Evolutionary conservation across 768 basidiomycete genomes (phyloP), one percentile per base, ranked within the genome.

Genomic region (Filobasidium floriforme): DNA sequence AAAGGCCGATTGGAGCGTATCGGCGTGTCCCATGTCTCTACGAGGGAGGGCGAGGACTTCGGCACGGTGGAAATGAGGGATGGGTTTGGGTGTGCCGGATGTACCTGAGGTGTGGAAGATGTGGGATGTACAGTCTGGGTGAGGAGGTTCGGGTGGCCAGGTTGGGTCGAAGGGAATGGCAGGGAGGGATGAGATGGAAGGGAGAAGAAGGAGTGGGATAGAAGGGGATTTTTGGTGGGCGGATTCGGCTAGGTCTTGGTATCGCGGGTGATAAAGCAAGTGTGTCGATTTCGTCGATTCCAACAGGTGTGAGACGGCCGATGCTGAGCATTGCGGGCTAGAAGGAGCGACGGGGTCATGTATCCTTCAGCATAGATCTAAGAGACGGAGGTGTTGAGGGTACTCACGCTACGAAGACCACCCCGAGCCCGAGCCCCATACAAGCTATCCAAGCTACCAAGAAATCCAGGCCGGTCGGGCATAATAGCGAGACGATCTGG

Each of bases 81-180:
- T 76, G 0, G 73, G 74, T 65, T 77, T 84, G 1, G 84, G 84
- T 60, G 79, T 82, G 0, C 84, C 84, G 14, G 84, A 84, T 60
- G 81, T 71, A 32, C 83, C 83, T 1, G 80, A 81, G 5, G 81
- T 81, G 68, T 84, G 83, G 59, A 84, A 76, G 66, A 76, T 44
- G 57, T 76, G 75, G 4, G 75, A 76, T n/a, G 70, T 59, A 0
- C 67, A 51, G 15, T 70, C 7, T 7, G 64, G 59, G n/a, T 60
- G 9, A n/a, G 46, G 19, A 19, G 64, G 64, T 15, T 59, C 29
- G 19, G 64, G 26, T 28, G 64, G 64, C 55, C 55, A 65, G 12
- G 19, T 44, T 6, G 26, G 19, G 26, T 14, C 65, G 62, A 37
- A 78, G 64, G 63, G 75, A 64, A n/a, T 59, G 55, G 61, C 29